Evolutionary conservation across 1,139 yeast species (phyloP), one percentile per base, ranked within the genome.

Genomic region (Scheffersomyces titani): DNA sequence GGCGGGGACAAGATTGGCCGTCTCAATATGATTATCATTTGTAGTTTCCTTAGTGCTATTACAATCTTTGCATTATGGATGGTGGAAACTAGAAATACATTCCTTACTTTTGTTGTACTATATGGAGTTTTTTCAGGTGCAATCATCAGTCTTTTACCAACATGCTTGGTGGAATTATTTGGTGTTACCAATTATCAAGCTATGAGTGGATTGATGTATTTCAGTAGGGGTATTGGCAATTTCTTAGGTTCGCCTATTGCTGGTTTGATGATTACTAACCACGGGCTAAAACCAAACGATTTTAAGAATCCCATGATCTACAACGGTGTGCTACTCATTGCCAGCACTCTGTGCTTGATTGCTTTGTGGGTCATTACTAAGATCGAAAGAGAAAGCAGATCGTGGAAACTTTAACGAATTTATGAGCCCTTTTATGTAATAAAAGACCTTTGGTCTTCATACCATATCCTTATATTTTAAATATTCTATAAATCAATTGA

Each of bases 51-150:
- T 20, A 74, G 80, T 57, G 70, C 77, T 0, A 56, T 62, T 1
- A 64, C 73, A 6, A 69, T 77, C 0, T 70, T 75, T 53, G 70
- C 72, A 6, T 64, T 78, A 20, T 77, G 81, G 81, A 53, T 72
- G 61, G 67, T 70, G 6, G 61, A 71, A 3, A 56, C 70, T 0
- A 64, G 65, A 55, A 63, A 56, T 1, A 67, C 78, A 0, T 78
- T 71, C 55, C 59, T 78, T 5, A 64, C 76, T 3, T 77, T 78
- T 63, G 76, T 78, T 24, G 72, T 78, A 2, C 58, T 77, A 7
- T 77, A 76, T 54, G 78, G 78, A 3, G 69, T 72, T 1, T 67
- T 70, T 44, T 71, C 77, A 0, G 78, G 78, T 3, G 78, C 81
- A 1, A 75, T 76, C 40, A 75, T 77, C 19, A 69, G 80, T 0